Base-by-base conservation (phyloP, 768 basidiomycete genomes). In the Rhodosporidiobolus sp. region DNA sequence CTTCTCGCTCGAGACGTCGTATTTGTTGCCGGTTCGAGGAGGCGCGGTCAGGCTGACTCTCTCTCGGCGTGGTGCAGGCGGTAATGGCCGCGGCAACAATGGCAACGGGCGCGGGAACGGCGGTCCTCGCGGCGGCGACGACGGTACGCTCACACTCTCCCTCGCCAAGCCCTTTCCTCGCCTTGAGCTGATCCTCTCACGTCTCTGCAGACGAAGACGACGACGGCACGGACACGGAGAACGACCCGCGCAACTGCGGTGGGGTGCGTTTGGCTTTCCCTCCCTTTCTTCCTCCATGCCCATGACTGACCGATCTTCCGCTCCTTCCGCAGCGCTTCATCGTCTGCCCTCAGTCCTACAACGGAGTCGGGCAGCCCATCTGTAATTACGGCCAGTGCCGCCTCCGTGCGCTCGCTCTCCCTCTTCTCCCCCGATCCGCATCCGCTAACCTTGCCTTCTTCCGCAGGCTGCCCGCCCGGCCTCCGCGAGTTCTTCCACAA, bases 291-390 rank as follows among this genome's bases (percentile, higher is more conserved):
- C 11, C 4, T 16, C 45, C 16, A 11, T 59, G n/a, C 20, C 7
- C n/a, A 5, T 2, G 26, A 7, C 45, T 9, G 32, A 43, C 45
- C 24, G 26, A 0, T 0, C n/a, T 7, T 19, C 28, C 10, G 17
- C 0, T n/a, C 16, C 43, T 11, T 9, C 34, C 16, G n/a, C 63
- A n/a, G 66, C 57, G 67, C 43, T 59, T 59, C 22, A 55, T 67
- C 63, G 50, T 48, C 38, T 70, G 69, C 49, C 57, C 69, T 19
- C 24, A 32, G 24, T 59, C 57, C 1, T 70, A 70, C 69, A 70
- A 70, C 50, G 69, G 69, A 24, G 28, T 70, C 58, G 69, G 69
- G 6, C 28, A 54, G 30, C 63, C 69, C 8, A 5, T 46, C 24
- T 70, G 69, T 32, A 50, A 65, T 32, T 60, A 54, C 12, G 63